Evolutionary conservation across 352 stramenopile species (phyloP).

Genomic region (Phytophthora constricta): DNA sequence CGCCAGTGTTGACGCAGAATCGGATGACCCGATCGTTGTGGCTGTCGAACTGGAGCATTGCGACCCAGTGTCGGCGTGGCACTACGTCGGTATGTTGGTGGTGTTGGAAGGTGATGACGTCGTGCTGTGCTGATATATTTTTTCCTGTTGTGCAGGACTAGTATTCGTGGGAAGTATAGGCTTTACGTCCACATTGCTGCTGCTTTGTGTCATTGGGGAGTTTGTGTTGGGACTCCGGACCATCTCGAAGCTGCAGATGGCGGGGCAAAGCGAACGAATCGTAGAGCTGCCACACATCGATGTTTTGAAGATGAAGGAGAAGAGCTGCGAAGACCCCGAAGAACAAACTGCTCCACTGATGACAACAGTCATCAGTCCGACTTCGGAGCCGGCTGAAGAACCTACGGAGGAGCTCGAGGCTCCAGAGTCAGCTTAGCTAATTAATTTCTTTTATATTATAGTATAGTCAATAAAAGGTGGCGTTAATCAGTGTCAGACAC

Average conservation of each 20-base stretch:
- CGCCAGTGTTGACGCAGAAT: neutral
- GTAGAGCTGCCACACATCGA: slow-evolving; percentile 53
- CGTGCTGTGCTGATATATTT: neutral
- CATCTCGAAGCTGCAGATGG: slow-evolving; percentile 45
- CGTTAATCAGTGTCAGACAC: no score
- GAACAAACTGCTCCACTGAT: slow-evolving; percentile 27
- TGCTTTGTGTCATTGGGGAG: slow-evolving; percentile 53
- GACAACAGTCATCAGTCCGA: slow-evolving; percentile 11
- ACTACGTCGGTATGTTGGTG: slow-evolving; percentile 43
- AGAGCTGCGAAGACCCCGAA: slow-evolving; percentile 1
- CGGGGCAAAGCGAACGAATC: slow-evolving; percentile 35
- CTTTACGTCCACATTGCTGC: slow-evolving; percentile 50
- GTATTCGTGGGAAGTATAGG: slow-evolving; percentile 49
- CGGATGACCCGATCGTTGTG: slow-evolving; percentile 22
- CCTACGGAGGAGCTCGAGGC: slow-evolving; percentile 9
- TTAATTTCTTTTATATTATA: slow-evolving; percentile 13
- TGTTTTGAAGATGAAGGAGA: slow-evolving; percentile 6
- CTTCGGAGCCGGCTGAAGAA: slow-evolving; percentile 4
- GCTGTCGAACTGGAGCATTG: slow-evolving; percentile 46
- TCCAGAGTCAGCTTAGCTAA: neutral
- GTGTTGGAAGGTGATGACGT: neutral
- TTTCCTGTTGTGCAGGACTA: slow-evolving; percentile 30
- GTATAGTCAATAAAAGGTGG: slow-evolving; percentile 12
- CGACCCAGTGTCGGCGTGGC: slow-evolving; percentile 44
- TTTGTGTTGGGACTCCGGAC: slow-evolving; percentile 51